Base-by-base conservation (phyloP, 192 early-diverging fungal genomes). In the Mortierella alpina region DNA sequence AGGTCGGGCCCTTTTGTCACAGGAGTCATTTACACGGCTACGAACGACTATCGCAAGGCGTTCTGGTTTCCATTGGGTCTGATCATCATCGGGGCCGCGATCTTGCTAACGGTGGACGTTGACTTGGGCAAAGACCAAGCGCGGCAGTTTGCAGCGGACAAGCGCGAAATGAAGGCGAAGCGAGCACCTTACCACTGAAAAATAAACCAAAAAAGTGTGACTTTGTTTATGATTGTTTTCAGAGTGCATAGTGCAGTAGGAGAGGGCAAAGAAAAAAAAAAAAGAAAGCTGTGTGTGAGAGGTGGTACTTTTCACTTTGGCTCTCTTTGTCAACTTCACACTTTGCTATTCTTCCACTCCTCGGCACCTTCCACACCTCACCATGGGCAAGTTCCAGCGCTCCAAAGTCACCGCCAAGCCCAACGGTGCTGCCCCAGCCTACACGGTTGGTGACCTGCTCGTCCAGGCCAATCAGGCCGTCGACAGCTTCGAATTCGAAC, bases 401-500 rank as follows among this genome's bases (percentile, higher is more conserved):
- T 70, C 75, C 12, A 79, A 71, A 31, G 69, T 72, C 52, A 64
- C 68, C 6, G 46, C 75, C 64, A 53, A 44, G 60, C 39, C 54
- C 10, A 41, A 57, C n/a, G 63, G 58, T 39, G 61, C 58, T 18
- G 68, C 63, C 54, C 65, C 84, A 9, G 70, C 85, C 23, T 89
- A 85, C 61, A 89, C 88, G 5, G 83, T 92, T n/a, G 80, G 81
- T 42, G 86, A 92, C 84, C 84, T 93, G 15, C 68, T 93, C 20
- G 62, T 80, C 49, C 88, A 89, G 65, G 87, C 90, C 47, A 87
- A 90, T 63, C 86, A 86, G 56, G 85, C 88, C 12, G 91, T 93
- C 71, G 96, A 97, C 82, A 83, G 88, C 49, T 92, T 92, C 84
- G 89, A 94, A 48, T 94, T 92, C 64, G 86, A 90, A 13, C 76